Evolutionary conservation across 306 rosid species (phyloP), one percentile per base, ranked within the genome.

Genomic region (Macrotyloma uniflorum): DNA sequence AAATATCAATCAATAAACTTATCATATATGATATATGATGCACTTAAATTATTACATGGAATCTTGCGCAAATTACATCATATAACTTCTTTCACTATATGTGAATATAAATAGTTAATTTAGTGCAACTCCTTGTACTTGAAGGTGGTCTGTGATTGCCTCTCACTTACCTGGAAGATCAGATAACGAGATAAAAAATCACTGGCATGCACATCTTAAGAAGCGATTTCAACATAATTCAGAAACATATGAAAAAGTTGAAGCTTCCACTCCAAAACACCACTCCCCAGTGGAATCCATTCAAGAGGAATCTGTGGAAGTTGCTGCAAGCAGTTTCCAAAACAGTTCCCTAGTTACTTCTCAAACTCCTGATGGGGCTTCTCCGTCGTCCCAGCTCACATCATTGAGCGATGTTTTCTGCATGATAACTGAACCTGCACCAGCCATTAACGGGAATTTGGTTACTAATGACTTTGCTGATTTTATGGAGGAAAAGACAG

Each of bases 111-210:
- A 20, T 24, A 58, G 4, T 16, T 61, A 30, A 71, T 35, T 55
- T 15, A 64, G 38, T 40, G 15, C 18, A 66, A 26, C n/a, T 63
- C 16, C 13, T 5, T 77, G 50, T 18, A 35, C 3, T 53, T 49
- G 71, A 58, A 79, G 83, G 47, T 79, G 83, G 83, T 79, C 83
- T 4, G 12, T 6, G 54, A 79, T 79, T 70, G 83, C 72, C 18
- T 50, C 65, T 35, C 65, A 70, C 45, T 24, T 79, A 70, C 65
- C 71, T 20, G 83, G 83, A 79, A 79, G 83, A 79, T 59, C 83
- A 70, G 83, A 79, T 62, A 79, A 79, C 43, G 83, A 70, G 23
- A 70, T 79, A 10, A 79, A 70, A 24, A 79, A 79, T 36, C 55
- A 70, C 6, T 79, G 83, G 83, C 43, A 79, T 26, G 2, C 72